phyloP scores from a whole-genome alignment of 2,329 filamentous ascomycete species.

The Aspergillus sp. region DNA sequence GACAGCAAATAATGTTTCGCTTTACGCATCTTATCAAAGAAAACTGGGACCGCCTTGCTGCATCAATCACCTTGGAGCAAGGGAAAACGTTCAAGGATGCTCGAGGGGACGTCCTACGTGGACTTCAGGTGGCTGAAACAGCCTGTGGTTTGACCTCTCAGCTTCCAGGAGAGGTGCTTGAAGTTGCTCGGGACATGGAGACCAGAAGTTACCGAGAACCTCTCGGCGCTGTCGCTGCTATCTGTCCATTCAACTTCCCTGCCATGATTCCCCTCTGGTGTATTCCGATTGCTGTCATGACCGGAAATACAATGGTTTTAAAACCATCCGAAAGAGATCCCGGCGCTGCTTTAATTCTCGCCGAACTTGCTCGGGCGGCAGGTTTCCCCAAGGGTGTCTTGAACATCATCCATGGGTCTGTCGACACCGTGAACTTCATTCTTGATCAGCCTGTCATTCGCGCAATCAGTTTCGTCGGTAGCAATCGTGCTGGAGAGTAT shows the following conservation, averaged over 20 bases:
- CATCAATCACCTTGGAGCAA: conserved; percentile 59
- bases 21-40: conserved; percentile 56
- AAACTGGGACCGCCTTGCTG: conserved; percentile 58
- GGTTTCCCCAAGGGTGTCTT: conserved; percentile 56
- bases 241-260: conserved; percentile 62
- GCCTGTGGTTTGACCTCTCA: conserved; percentile 61
- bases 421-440: conserved; percentile 60
- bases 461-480: conserved; percentile 62
- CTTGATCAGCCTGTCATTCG: conserved; percentile 61
- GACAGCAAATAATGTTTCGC: conserved; percentile 61
- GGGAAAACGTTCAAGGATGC: conserved; percentile 62
- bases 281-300: conserved; percentile 55
- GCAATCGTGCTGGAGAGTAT: conserved; percentile 62
- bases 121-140: conserved; percentile 59
- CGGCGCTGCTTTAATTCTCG: conserved; percentile 56
- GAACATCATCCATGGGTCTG: conserved; percentile 58
- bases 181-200: conserved; percentile 62
- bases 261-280: conserved; percentile 64
- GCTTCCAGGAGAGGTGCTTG: conserved; percentile 57
- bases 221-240: conserved; percentile 56
- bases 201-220: conserved; percentile 59
- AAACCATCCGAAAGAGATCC: conserved; percentile 60
- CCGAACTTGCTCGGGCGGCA: conserved; percentile 53
- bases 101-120: conserved; percentile 58
- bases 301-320: conserved; percentile 53